phyloP scores from a whole-genome alignment of 768 basidiomycete genomes.

The Mycena floridula region DNA sequence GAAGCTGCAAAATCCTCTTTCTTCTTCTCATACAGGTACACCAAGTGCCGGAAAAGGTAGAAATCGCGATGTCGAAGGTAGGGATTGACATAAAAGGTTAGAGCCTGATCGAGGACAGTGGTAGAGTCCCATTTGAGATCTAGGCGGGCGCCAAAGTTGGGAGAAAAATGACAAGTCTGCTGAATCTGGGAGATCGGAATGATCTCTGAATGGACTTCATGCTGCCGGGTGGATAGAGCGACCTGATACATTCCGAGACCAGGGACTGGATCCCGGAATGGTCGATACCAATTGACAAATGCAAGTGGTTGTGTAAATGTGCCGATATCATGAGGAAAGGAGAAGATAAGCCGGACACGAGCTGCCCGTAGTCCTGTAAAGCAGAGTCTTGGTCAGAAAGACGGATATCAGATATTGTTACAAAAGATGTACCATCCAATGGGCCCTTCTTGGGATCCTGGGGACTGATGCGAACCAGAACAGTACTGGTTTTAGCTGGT shows the following conservation, averaged over 20 bases:
- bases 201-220: slow-evolving; percentile 11
- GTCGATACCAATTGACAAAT: slow-evolving; percentile 20
- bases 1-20: neutral
- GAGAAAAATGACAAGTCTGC: slow-evolving; percentile 19
- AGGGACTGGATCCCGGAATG: slow-evolving; percentile 7
- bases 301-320: slow-evolving; percentile 12
- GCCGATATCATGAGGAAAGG: slow-evolving; percentile 10
- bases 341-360: slow-evolving; percentile 20
- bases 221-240: slow-evolving; percentile 8
- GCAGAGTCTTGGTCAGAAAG: neutral
- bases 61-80: slow-evolving; percentile 3
- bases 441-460: neutral
- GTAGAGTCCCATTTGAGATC: slow-evolving; percentile 5
- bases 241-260: slow-evolving; percentile 14
- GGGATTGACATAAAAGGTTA: slow-evolving; percentile 9
- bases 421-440: slow-evolving; percentile 13
- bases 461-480: slow-evolving; percentile 8
- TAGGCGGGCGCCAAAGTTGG: slow-evolving; percentile 4
- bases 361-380: slow-evolving; percentile 14
- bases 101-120: slow-evolving; percentile 4
- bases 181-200: slow-evolving; percentile 16
- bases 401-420: neutral
- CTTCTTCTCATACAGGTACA: neutral
- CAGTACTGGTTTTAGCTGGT: slow-evolving; percentile 14
- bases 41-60: neutral